Evolutionary conservation across 2,329 filamentous ascomycete genomes (phyloP).

Genomic region (Coccinonectria pachysandricola): DNA sequence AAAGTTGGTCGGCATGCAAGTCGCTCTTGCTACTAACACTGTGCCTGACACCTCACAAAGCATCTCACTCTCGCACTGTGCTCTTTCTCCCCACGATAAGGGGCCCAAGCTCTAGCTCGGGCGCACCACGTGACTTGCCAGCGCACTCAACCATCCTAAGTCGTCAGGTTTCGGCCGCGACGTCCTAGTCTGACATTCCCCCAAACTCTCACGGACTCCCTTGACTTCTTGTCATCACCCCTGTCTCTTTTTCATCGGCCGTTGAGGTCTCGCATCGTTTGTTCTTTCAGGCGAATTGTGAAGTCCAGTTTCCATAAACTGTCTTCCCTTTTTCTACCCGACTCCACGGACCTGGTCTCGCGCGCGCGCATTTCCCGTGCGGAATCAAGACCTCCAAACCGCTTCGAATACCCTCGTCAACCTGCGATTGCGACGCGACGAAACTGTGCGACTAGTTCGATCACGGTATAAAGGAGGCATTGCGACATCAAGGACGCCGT

Average conservation of each 20-base stretch:
- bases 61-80: conserved; percentile 9
- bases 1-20: no score
- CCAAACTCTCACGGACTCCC: conserved; percentile 14
- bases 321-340: conserved; percentile 2
- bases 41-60: no score
- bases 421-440: conserved; percentile 14
- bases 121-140: conserved; percentile 9
- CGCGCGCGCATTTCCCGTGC: no score
- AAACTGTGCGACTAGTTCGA: conserved; percentile 3
- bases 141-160: conserved; percentile 3
- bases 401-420: no score
- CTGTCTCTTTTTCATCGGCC: conserved; percentile 10
- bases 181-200: conserved; percentile 16
- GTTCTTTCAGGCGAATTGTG: conserved; percentile 8
- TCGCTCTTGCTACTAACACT: no score
- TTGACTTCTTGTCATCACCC: conserved; percentile 15
- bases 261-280: conserved; percentile 14
- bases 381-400: no score
- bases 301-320: conserved; percentile 7
- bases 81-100: neutral
- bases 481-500: conserved; percentile 14
- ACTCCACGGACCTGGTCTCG: no score
- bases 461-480: conserved; percentile 9
- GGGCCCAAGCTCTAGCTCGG: conserved; percentile 1
- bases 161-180: conserved; percentile 9